Evolutionary conservation across 768 basidiomycete genomes (phyloP).

Genomic region (Asterophora lycoperdoides): DNA sequence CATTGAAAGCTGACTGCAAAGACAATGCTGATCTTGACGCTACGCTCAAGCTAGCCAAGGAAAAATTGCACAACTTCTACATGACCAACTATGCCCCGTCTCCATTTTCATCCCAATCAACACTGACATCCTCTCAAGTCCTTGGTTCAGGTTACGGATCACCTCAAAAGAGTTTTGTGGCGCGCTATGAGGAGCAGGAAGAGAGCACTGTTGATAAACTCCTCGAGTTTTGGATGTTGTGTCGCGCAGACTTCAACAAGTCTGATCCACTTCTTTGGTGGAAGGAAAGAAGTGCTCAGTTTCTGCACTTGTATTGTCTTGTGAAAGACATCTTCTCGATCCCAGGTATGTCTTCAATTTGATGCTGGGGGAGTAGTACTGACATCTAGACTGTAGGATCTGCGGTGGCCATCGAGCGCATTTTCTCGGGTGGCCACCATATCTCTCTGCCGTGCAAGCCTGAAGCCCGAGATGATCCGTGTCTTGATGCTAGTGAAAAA

Average conservation of each 20-base stretch:
- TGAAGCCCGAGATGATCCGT: too few species aligned
- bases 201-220: constrained; percentile 17
- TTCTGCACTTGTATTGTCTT: constrained; percentile 18
- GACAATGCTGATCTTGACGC: constrained; percentile 14
- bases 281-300: constrained; percentile 10
- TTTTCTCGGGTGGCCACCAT: constrained; percentile 22
- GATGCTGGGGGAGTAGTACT: background rate
- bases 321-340: constrained; percentile 19
- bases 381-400: constrained; percentile 17
- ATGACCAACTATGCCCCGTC: constrained; percentile 8
- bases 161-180: background rate
- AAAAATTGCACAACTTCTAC: constrained; percentile 7
- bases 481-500: too few species aligned
- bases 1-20: constrained; percentile 21
- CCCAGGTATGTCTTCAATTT: constrained; percentile 14
- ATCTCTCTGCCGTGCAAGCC: constrained; percentile 15
- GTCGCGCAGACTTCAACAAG: constrained; percentile 21
- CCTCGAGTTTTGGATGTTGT: constrained; percentile 21
- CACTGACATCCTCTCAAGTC: background rate
- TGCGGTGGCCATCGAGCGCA: constrained; percentile 18
- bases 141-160: background rate
- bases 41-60: constrained; percentile 9
- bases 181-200: background rate
- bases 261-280: constrained; percentile 31
- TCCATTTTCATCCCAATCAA: too few species aligned